These are phyloP conservation scores for Penicillium crustosum DNA, from an alignment of 2,329 filamentous ascomycete genomes.

Conservation along the genomic window DNA sequence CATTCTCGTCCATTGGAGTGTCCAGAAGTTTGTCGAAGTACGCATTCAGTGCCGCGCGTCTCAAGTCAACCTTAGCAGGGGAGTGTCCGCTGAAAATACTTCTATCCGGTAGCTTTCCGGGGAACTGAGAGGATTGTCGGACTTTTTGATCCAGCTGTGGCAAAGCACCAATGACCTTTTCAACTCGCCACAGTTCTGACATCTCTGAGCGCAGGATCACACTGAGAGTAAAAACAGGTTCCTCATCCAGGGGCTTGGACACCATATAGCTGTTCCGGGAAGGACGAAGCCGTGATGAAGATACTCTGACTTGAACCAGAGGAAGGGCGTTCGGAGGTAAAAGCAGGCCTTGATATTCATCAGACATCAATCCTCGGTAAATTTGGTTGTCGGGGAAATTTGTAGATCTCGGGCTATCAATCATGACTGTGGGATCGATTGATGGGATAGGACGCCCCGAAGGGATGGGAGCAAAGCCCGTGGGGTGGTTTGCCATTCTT, in stretches of 20 bases:
- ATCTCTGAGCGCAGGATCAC: conserved; percentile 68
- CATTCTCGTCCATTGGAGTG: conserved; percentile 72
- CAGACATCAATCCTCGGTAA: conserved; percentile 75
- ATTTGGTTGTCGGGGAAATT: conserved; percentile 50
- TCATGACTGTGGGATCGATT: conserved; percentile 39
- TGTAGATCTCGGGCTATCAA: conserved; percentile 35
- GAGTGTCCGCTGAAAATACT: conserved; percentile 88
- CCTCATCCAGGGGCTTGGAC: conserved; percentile 78
- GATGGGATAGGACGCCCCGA: conserved; percentile 31
- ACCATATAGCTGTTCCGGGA: conserved; percentile 82
- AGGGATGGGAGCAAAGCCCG: conserved; percentile 65
- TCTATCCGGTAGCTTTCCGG: conserved; percentile 76
- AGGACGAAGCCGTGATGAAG: conserved; percentile 91
- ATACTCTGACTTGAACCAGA: conserved; percentile 80
- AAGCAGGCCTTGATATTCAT: conserved; percentile 82
- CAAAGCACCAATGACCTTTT: conserved; percentile 84
- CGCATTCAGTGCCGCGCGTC: conserved; percentile 73
- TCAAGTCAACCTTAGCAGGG: conserved; percentile 86
- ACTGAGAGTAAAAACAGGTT: conserved; percentile 89
- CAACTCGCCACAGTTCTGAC: conserved; percentile 82
- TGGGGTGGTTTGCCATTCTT: conserved; percentile 69
- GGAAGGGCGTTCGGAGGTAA: conserved; percentile 85
- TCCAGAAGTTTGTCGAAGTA: conserved; percentile 87
- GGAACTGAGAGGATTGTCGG: conserved; percentile 70
- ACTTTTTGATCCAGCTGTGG: conserved; percentile 79